A percentile compares a stretch with the other conserved stretches of the same genome.
Evolutionary conservation across 768 basidiomycete species (phyloP).

Genomic region (Leucocoprinus leucothites): DNA sequence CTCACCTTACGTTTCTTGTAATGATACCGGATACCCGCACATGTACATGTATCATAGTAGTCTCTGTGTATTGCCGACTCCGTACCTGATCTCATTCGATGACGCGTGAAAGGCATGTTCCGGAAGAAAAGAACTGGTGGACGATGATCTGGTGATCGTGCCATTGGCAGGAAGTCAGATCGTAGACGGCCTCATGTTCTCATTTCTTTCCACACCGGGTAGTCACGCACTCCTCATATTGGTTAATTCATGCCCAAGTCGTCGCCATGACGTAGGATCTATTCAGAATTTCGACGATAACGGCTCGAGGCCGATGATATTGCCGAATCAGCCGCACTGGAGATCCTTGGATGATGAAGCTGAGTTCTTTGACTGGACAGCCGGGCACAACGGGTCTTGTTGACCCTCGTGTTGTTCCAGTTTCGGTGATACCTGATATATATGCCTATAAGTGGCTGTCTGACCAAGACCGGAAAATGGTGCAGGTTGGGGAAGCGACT

Average conservation of each 20-base stretch:
- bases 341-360: too few species aligned
- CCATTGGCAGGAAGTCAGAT: not conserved
- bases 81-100: conserved; percentile 7
- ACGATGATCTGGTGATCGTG: conserved; percentile 9
- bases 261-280: conserved; percentile 6
- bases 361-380: not conserved
- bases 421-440: too few species aligned
- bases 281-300: not conserved
- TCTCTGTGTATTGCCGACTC: conserved; percentile 1
- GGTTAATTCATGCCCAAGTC: not conserved
- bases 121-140: conserved; percentile 9
- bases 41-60: conserved; percentile 8
- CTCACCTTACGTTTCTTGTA: not conserved
- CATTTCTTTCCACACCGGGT: conserved; percentile 1
- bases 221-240: not conserved
- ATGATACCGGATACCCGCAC: conserved; percentile 7
- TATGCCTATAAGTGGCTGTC: too few species aligned
- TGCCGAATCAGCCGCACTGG: too few species aligned
- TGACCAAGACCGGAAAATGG: too few species aligned
- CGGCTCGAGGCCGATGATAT: not conserved
- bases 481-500: too few species aligned
- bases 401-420: too few species aligned
- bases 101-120: conserved; percentile 3
- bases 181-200: conserved; percentile 4
- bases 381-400: too few species aligned